These are phyloP conservation scores for Phaeosphaeria sp. DNA, from an alignment of 2,329 filamentous ascomycete species.

Conservation along the genomic window DNA sequence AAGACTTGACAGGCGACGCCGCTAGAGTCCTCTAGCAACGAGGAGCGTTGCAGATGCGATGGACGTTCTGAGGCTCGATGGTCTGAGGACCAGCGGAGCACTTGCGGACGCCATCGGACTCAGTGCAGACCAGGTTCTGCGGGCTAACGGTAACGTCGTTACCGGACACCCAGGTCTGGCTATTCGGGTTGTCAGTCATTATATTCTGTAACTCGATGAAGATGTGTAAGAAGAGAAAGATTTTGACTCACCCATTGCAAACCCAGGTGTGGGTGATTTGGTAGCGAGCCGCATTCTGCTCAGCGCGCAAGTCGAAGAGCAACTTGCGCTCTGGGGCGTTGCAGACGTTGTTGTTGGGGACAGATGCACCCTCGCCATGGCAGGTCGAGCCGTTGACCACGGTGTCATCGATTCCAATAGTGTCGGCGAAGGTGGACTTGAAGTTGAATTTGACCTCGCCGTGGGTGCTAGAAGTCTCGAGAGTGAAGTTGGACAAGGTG, in stretches of 20 bases:
- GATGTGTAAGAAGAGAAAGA: not conserved
- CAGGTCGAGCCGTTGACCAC: conserved; percentile 26
- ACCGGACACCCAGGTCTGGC: conserved; percentile 4
- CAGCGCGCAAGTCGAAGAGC: conserved; percentile 27
- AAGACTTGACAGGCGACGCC: not conserved
- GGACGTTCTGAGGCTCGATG: conserved; percentile 23
- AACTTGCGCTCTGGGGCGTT: conserved; percentile 20
- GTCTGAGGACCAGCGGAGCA: conserved; percentile 1
- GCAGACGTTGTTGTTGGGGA: conserved; percentile 33
- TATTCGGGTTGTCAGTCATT: not conserved
- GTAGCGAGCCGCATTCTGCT: conserved; percentile 27
- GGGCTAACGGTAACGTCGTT: conserved; percentile 2
- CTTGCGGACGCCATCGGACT: not conserved
- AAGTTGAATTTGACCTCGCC: conserved; percentile 34
- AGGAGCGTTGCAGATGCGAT: conserved; percentile 23
- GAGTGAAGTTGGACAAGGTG: conserved; percentile 31
- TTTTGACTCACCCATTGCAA: conserved; percentile 32
- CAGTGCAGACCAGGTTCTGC: not conserved
- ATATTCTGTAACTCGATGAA: not conserved
- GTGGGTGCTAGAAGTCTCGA: conserved; percentile 16
- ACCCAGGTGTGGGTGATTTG: conserved; percentile 37
- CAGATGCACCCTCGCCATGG: conserved; percentile 14
- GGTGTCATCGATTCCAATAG: conserved; percentile 23
- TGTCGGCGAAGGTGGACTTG: conserved; percentile 23
- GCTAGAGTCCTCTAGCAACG: conserved; percentile 10